These are phyloP conservation scores for Hypericum perforatum DNA, from an alignment of 345 rosid species.

Conservation along the genomic window DNA sequence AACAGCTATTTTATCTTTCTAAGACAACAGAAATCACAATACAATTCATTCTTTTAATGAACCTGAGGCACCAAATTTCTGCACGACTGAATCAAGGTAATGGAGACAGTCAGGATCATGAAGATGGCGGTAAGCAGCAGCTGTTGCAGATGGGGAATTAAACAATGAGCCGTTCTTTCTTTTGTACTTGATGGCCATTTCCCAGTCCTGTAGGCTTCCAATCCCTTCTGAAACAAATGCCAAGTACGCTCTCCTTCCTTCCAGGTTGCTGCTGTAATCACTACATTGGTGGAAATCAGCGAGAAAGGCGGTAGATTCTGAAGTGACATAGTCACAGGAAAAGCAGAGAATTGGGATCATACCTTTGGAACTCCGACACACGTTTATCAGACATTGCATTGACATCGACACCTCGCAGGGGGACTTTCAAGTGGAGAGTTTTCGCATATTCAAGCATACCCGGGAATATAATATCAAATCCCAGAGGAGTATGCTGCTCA, in stretches of 20 bases:
- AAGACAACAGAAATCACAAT: neutral
- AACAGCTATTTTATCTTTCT: neutral
- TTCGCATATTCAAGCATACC: slow-evolving; percentile 70
- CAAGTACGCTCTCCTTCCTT: slow-evolving; percentile 49
- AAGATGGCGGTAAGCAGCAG: slow-evolving; percentile 51
- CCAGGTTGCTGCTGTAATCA: slow-evolving; percentile 19
- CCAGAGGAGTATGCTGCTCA: slow-evolving; percentile 44
- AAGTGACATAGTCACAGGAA: neutral
- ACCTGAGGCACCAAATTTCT: slow-evolving; percentile 70
- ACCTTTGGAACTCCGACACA: slow-evolving; percentile 55
- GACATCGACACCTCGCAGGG: slow-evolving; percentile 34
- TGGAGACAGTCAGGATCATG: slow-evolving; percentile 46
- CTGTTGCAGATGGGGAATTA: slow-evolving; percentile 86
- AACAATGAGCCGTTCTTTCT: slow-evolving; percentile 67
- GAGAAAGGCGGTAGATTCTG: no score
- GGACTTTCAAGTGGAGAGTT: slow-evolving; percentile 50
- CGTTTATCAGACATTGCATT: slow-evolving; percentile 41
- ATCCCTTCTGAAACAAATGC: slow-evolving; percentile 68
- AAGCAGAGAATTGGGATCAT: neutral
- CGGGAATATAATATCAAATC: slow-evolving; percentile 74
- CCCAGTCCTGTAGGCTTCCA: slow-evolving; percentile 47
- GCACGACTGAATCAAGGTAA: slow-evolving; percentile 44
- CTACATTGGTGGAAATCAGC: slow-evolving; percentile 13
- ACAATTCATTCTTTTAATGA: neutral
- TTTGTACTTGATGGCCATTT: slow-evolving; percentile 52